A percentile compares a stretch with the other conserved stretches of the same genome.
Conservation (phyloP, 2,329 filamentous ascomycete species). For the Parafenestella ontariensis region DNA sequence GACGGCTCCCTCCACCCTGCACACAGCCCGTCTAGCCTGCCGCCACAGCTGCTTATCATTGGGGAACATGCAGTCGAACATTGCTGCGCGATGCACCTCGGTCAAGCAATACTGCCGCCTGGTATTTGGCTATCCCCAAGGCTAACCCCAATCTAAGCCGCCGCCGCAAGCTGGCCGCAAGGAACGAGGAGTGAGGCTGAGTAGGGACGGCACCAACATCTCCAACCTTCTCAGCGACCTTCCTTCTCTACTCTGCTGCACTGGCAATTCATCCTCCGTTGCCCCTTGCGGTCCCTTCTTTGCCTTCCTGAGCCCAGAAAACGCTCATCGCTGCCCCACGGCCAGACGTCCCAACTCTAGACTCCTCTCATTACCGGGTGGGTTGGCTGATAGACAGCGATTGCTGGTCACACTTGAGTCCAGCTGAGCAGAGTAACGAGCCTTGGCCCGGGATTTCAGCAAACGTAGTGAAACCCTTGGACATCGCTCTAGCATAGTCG, state of each 20-base stretch:
- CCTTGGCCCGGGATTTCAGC: not conserved
- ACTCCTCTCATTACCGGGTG: not conserved
- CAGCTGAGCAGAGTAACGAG: not conserved
- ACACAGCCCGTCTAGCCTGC: constrained; percentile 27
- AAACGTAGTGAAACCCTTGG: not conserved
- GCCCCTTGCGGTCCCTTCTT: not conserved
- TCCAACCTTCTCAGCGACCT: constrained; percentile 9
- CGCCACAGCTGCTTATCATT: constrained; percentile 28
- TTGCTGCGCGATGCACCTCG: constrained; percentile 19
- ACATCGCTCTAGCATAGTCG: not conserved
- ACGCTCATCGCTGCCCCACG: not conserved
- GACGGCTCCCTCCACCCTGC: constrained; percentile 12
- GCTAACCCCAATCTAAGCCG: constrained; percentile 15
- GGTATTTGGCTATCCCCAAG: constrained; percentile 9
- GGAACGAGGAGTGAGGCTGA: constrained; percentile 22
- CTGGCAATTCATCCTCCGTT: not conserved
- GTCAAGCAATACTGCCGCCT: constrained; percentile 23
- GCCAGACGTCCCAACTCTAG: not conserved
- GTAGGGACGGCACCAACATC: constrained; percentile 2
- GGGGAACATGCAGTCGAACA: constrained; percentile 12
- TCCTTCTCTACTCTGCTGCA: constrained; percentile 8
- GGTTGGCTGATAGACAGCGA: not conserved
- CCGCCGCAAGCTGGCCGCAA: constrained; percentile 9
- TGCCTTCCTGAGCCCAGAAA: not conserved
- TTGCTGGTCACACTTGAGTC: not conserved